Base-by-base conservation (phyloP, 179 eudicot species). In the Drosera spatulata region DNA sequence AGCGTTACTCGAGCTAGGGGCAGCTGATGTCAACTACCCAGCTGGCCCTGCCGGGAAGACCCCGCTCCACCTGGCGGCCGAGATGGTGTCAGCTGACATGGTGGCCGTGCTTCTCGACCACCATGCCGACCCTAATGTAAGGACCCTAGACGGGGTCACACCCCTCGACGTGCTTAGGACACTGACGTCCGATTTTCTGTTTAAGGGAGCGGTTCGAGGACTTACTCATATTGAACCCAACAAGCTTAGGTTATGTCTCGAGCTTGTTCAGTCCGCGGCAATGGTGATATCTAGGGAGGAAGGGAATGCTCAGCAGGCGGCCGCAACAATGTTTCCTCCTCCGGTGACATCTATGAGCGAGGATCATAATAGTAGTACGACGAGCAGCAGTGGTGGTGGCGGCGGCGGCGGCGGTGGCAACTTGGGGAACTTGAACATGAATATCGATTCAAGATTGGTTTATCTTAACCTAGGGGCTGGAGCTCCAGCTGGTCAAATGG, bases 21-120 rank as follows among this genome's bases (percentile, higher is more conserved):
- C 96, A 0, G 96, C 95, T 0, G 91, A 91, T 12, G 96, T 91
- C 1, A 85, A 93, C 66, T 83, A 77, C 73, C 84, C 84, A 0
- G 95, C 91, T 0, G 99, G 99, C 0, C 97, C 94, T 1, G 69
- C 83, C 0, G 97, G 95, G 3, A 93, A 90, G 55, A 83, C 91
- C 0, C 95, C 99, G 2, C 82, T 93, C 2, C 99, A 93, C 59
- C 42, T 85, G n/a, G 99, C 97, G 0, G 85, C 99, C 0, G 97
- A 93, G 71, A 85, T 89, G 99, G 97, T 93, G 13, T 86, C 88
- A 2, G 95, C 99, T 0, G 99, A 93, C 68, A 86, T 93, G 99
- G 99, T 93, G 52, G 93, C 99, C 0, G 99, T 93, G 0, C 68
- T 93, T 0, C 75, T 93, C 1, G 99, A 93, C 76, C 99, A 93